phyloP scores from a whole-genome alignment of 306 rosid genomes.

The Calophaca sinica region DNA sequence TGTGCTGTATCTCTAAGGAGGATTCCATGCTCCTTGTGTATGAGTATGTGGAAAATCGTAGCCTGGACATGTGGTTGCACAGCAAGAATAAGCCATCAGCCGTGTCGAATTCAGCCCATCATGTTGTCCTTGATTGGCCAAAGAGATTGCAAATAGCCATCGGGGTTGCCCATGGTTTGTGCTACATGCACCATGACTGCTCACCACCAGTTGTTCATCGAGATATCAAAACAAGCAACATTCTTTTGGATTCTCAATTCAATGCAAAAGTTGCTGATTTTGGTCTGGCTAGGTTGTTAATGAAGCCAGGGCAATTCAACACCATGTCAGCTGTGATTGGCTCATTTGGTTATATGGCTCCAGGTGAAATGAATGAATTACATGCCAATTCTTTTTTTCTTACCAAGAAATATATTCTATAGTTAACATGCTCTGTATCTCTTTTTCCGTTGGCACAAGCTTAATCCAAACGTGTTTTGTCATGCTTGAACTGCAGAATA shows the following conservation, averaged over 20 bases:
- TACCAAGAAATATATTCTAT: background rate
- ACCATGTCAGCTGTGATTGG: slow-evolving; percentile 79
- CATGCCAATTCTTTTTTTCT: slow-evolving; percentile 5
- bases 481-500: slow-evolving; percentile 58
- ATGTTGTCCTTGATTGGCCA: slow-evolving; percentile 60
- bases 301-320: slow-evolving; percentile 68
- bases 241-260: slow-evolving; percentile 74
- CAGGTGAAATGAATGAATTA: slow-evolving; percentile 57
- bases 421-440: background rate
- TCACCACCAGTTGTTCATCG: slow-evolving; percentile 71
- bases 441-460: too few relatives aligned
- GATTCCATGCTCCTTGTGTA: slow-evolving; percentile 76
- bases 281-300: slow-evolving; percentile 75
- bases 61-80: slow-evolving; percentile 81
- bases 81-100: slow-evolving; percentile 44
- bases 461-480: too few relatives aligned
- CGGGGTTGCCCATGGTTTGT: slow-evolving; percentile 78
- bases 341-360: slow-evolving; percentile 92
- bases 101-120: slow-evolving; percentile 18
- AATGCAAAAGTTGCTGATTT: slow-evolving; percentile 87
- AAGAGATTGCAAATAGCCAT: slow-evolving; percentile 70
- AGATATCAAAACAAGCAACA: slow-evolving; percentile 83
- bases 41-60: slow-evolving; percentile 65
- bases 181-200: slow-evolving; percentile 85
- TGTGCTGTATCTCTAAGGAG: slow-evolving; percentile 68